phyloP scores from a whole-genome alignment of 164 flowering plant species.

The Stephania japonica region DNA sequence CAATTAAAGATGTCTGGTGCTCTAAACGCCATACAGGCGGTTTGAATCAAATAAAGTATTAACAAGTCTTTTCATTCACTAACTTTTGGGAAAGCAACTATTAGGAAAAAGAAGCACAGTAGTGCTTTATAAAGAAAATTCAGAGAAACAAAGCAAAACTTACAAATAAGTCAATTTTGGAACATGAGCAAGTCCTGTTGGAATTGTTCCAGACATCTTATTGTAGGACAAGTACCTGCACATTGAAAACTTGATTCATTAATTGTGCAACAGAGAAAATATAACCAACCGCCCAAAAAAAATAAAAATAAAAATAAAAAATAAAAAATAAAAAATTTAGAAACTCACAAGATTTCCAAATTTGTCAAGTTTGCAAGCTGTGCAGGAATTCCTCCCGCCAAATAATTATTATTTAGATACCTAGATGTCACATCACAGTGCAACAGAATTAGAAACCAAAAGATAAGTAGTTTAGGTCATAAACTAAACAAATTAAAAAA shows the following conservation, averaged over 20 bases:
- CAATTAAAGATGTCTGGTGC: neutral
- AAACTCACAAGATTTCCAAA: conserved; percentile 78
- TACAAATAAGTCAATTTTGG: conserved; percentile 77
- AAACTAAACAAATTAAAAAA: neutral
- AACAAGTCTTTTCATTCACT: neutral
- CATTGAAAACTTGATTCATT: conserved; percentile 16
- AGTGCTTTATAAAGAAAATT: neutral
- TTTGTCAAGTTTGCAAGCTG: conserved; percentile 86
- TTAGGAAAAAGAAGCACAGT: neutral
- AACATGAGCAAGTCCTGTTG: conserved; percentile 66
- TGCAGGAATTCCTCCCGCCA: conserved; percentile 89
- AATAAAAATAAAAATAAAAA: neutral
- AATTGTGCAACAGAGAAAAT: neutral
- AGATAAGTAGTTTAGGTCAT: neutral
- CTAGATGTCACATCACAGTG: conserved; percentile 31
- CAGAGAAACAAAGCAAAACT: conserved; percentile 26
- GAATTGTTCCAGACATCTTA: conserved; percentile 86
- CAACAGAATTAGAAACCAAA: neutral
- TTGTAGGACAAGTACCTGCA: conserved; percentile 80
- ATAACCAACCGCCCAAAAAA: no score
- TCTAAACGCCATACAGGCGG: neutral
- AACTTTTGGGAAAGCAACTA: neutral
- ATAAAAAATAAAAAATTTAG: neutral
- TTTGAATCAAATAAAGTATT: neutral
- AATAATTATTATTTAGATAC: conserved; percentile 77